Percentiles rank a stretch among this genome's conserved stretches.
phyloP scores from a whole-genome alignment of 176 grass and related monocot genomes.

The Raddia guianensis region DNA sequence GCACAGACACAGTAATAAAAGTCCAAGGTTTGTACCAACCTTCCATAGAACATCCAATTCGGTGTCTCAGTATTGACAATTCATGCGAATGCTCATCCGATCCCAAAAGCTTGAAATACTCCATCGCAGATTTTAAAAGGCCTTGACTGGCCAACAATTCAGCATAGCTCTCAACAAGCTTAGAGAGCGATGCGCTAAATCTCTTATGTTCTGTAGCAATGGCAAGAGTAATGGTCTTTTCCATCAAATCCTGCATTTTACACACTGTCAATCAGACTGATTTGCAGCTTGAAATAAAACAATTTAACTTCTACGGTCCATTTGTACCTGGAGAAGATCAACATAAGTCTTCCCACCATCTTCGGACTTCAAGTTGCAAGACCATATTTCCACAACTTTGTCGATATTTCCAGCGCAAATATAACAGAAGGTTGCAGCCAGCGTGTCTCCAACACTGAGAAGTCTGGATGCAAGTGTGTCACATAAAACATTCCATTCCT shows the following conservation, averaged over 20 bases:
- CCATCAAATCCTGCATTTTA: conserved; percentile 92
- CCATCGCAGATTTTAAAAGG: conserved; percentile 95
- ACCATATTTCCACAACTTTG: conserved; percentile 99
- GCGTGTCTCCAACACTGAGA: conserved; percentile 65
- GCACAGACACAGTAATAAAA: conserved; percentile 13
- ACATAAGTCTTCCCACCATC: conserved; percentile 79
- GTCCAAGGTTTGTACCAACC: conserved; percentile 30
- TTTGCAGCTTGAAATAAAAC: conserved; percentile 15
- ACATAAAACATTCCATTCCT: conserved; percentile 90
- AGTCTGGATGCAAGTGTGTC: conserved; percentile 87
- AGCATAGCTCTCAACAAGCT: conserved; percentile 96
- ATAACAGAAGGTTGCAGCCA: conserved; percentile 90
- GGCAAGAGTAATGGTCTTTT: conserved; percentile 92
- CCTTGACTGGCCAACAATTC: conserved; percentile 95
- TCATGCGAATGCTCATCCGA: conserved; percentile 83
- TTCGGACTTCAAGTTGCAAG: conserved; percentile 77
- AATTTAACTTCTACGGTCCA: conserved; percentile 32
- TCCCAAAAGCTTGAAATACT: conserved; percentile 91
- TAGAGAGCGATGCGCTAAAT: conserved; percentile 81
- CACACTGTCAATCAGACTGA: conserved; percentile 20
- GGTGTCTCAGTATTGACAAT: conserved; percentile 85
- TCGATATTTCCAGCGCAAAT: conserved; percentile 99
- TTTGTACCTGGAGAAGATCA: conserved; percentile 94
- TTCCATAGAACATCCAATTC: conserved; percentile 75
- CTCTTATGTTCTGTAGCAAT: conserved; percentile 90